These are phyloP conservation scores for Pseudogymnoascus sp. DNA, from an alignment of 2,329 filamentous ascomycete genomes.

Conservation along the genomic window DNA sequence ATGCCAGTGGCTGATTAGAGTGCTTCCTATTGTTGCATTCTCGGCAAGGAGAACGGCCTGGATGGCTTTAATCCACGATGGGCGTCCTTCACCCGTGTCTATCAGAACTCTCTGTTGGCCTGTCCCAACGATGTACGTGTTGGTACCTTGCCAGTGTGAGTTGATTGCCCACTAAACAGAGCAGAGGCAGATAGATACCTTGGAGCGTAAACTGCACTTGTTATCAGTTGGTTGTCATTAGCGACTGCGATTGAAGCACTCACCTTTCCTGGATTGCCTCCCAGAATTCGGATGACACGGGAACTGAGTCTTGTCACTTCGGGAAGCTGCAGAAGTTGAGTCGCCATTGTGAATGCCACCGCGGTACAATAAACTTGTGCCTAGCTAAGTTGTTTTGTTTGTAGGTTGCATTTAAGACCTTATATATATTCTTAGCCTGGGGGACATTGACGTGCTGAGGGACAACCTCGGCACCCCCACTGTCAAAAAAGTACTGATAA, in stretches of 20 bases:
- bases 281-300: conserved; percentile 75
- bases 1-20: conserved; percentile 89
- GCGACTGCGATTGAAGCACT: conserved; percentile 20
- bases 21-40: conserved; percentile 59
- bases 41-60: conserved; percentile 60
- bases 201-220: conserved; percentile 50
- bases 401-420: background rate
- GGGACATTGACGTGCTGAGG: background rate
- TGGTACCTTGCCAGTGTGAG: conserved; percentile 66
- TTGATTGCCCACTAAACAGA: background rate
- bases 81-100: conserved; percentile 77
- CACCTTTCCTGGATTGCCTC: conserved; percentile 83
- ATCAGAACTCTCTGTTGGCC: conserved; percentile 70
- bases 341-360: conserved; percentile 24
- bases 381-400: background rate
- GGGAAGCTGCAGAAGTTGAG: conserved; percentile 42
- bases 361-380: background rate
- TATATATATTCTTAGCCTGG: background rate
- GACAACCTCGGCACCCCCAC: background rate
- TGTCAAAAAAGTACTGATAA: background rate
- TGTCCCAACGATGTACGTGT: conserved; percentile 86
- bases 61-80: conserved; percentile 65
- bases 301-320: conserved; percentile 73
- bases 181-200: conserved; percentile 35
- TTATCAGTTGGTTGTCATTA: conserved; percentile 15